Percentiles rank a stretch among this genome's conserved stretches.
Conservation (phyloP, 805 yeast genomes). For the Candida corydali region DNA sequence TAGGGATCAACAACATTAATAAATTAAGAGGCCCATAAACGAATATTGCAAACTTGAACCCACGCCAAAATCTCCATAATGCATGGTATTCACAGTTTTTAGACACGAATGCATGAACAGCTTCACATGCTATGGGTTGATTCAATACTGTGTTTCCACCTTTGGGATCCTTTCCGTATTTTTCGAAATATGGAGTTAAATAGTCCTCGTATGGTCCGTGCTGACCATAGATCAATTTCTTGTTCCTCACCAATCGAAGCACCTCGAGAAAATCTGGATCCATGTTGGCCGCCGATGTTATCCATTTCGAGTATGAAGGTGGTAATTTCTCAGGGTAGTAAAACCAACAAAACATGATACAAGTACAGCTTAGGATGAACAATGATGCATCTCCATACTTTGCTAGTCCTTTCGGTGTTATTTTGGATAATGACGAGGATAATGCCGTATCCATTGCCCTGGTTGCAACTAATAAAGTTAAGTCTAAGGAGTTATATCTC, state of each 20-base stretch:
- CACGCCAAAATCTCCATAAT: conserved; percentile 39
- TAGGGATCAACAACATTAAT: conserved; percentile 24
- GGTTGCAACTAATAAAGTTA: conserved; percentile 31
- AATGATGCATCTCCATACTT: conserved; percentile 25
- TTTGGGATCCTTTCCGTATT: conserved; percentile 29
- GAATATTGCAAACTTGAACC: conserved; percentile 36
- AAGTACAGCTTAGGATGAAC: conserved; percentile 25
- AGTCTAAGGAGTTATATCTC: conserved; percentile 30
- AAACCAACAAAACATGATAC: conserved; percentile 37
- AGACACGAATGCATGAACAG: conserved; percentile 38
- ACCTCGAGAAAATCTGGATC: conserved; percentile 34
- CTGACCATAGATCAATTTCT: conserved; percentile 32
- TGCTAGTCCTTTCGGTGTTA: conserved; percentile 14
- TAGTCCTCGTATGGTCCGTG: conserved; percentile 22
- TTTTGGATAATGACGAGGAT: conserved; percentile 19
- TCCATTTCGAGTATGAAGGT: conserved; percentile 44
- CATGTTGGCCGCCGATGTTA: conserved; percentile 46
- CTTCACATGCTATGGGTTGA: conserved; percentile 34
- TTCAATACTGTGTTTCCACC: conserved; percentile 19
- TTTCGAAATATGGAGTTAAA: conserved; percentile 26
- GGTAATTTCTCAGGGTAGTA: conserved; percentile 37
- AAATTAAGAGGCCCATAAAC: conserved; percentile 41
- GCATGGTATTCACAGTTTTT: conserved; percentile 45
- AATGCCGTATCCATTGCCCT: conserved; percentile 33
- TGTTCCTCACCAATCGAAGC: conserved; percentile 27